Evolutionary conservation across 1,284 basidiomycete species (phyloP).

Genomic region (Ustilago bromivora): DNA sequence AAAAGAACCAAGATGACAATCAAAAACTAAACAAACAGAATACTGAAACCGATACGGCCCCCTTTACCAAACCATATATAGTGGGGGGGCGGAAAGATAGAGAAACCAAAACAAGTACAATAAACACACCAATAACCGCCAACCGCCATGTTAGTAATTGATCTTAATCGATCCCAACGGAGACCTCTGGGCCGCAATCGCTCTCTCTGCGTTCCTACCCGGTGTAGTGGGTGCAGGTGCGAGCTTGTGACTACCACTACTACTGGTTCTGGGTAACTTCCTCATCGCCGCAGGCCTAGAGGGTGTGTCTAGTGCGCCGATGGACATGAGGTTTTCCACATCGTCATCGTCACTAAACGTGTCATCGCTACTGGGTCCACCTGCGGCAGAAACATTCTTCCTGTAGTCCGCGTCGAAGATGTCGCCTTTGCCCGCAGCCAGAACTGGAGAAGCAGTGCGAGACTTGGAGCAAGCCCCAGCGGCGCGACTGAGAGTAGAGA

Average conservation of each 20-base stretch:
- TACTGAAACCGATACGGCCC: background rate
- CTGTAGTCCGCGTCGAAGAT: slow-evolving; percentile 31
- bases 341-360: slow-evolving; percentile 46
- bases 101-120: background rate
- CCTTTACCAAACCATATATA: background rate
- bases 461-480: slow-evolving; percentile 4
- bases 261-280: slow-evolving; percentile 20
- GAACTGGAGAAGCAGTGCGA: slow-evolving; percentile 12
- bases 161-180: slow-evolving; percentile 19
- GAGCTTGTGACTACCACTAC: slow-evolving; percentile 10
- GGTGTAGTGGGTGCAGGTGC: slow-evolving; percentile 1
- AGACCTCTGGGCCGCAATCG: slow-evolving; percentile 3
- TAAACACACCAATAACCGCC: background rate
- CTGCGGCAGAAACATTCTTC: slow-evolving; percentile 1
- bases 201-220: background rate
- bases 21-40: background rate
- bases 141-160: background rate
- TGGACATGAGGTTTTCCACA: slow-evolving; percentile 30
- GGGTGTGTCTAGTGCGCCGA: slow-evolving; percentile 48
- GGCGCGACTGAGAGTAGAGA: background rate
- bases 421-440: slow-evolving; percentile 16
- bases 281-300: slow-evolving; percentile 22
- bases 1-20: background rate
- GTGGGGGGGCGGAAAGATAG: background rate
- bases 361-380: slow-evolving; percentile 27